A percentile compares a stretch with the other conserved stretches of the same genome.
These are phyloP conservation scores for Apiotrichum domesticum DNA, from an alignment of 1,284 basidiomycete genomes.

Conservation along the genomic window DNA sequence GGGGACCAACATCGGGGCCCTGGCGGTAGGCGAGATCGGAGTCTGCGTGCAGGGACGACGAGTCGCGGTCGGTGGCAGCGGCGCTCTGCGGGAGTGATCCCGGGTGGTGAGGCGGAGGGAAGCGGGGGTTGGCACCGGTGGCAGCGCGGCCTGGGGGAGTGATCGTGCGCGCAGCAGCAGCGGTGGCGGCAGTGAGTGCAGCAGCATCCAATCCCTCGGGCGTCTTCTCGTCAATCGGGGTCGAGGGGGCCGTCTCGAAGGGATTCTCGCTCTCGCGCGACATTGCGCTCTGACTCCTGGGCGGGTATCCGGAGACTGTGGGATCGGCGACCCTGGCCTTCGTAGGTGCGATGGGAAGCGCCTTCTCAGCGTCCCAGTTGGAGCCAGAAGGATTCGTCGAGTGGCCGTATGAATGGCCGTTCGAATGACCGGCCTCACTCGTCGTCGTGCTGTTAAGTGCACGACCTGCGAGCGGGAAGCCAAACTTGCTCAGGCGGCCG, in stretches of 20 bases:
- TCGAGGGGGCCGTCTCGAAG: slow-evolving; percentile 15
- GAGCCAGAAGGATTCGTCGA: neutral
- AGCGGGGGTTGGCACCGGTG: neutral
- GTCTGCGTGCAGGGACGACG: too few species aligned
- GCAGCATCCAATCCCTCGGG: neutral
- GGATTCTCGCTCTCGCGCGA: slow-evolving; percentile 7
- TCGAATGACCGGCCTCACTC: neutral
- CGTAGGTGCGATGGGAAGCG: neutral
- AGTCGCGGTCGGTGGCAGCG: neutral
- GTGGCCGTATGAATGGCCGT: too few species aligned
- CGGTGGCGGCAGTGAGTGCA: slow-evolving; percentile 1
- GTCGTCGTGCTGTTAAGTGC: neutral
- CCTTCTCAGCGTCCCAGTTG: neutral
- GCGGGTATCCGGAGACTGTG: too few species aligned
- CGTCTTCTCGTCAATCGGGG: slow-evolving; percentile 8
- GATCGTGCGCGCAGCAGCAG: neutral
- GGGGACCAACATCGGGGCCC: neutral
- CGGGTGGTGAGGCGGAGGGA: neutral
- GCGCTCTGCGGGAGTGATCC: neutral
- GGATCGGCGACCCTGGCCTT: neutral
- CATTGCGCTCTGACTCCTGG: neutral
- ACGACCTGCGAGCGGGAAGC: neutral
- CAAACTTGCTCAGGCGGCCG: neutral
- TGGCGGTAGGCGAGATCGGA: neutral
- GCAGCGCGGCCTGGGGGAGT: too few species aligned